These are phyloP conservation scores for Colletotrichum echinochloae DNA, from an alignment of 2,329 filamentous ascomycete species.

Conservation along the genomic window DNA sequence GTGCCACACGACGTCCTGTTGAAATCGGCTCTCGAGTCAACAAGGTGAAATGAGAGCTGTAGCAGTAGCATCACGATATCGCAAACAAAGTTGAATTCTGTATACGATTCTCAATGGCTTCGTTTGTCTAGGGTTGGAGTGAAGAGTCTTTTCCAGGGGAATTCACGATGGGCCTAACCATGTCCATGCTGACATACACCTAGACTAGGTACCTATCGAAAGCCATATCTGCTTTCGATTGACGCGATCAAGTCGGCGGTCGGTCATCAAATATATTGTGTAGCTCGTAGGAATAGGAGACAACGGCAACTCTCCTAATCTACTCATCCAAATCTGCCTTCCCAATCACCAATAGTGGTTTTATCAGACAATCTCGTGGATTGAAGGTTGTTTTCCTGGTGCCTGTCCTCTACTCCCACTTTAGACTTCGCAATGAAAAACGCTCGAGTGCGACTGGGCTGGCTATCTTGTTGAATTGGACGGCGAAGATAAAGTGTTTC, in stretches of 20 bases:
- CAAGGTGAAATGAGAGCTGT: too few species aligned
- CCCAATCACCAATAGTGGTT: background rate
- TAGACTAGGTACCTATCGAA: background rate
- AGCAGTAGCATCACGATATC: background rate
- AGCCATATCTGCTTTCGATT: background rate
- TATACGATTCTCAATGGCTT: background rate
- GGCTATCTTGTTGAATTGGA: background rate
- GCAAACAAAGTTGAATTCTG: background rate
- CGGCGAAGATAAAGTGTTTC: background rate
- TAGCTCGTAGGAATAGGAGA: background rate
- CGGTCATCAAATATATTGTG: background rate
- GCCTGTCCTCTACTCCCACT: background rate
- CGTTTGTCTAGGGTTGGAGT: background rate
- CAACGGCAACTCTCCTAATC: background rate
- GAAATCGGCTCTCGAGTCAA: background rate
- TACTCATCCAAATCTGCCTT: background rate
- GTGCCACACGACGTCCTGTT: background rate
- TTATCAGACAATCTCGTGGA: background rate
- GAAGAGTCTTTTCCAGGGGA: background rate
- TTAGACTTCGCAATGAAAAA: background rate
- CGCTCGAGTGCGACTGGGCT: background rate
- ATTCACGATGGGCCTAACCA: background rate
- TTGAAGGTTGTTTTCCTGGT: background rate
- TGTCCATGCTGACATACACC: background rate
- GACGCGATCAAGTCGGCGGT: too few species aligned